These are phyloP conservation scores for Tolypocladium album DNA, from an alignment of 2,329 filamentous ascomycete species.

Conservation along the genomic window DNA sequence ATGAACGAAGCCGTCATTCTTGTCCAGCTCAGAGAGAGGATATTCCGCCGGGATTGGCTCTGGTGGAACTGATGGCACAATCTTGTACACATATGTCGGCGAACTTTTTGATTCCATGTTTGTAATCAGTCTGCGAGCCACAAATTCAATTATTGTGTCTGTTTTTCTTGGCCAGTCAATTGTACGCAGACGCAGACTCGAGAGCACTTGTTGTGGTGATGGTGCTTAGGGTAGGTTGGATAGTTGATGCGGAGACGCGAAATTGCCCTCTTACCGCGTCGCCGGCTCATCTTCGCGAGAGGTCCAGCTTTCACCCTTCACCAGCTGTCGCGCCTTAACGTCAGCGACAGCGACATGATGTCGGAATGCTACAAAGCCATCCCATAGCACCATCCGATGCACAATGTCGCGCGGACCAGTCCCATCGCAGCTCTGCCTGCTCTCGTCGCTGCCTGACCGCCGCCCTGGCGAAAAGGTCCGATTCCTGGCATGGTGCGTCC, in stretches of 20 bases:
- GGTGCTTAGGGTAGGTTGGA: background rate
- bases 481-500: slow-evolving; percentile 77
- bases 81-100: slow-evolving; percentile 46
- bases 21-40: slow-evolving; percentile 48
- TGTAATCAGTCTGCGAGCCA: background rate
- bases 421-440: slow-evolving; percentile 53
- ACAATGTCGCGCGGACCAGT: slow-evolving; percentile 48
- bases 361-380: background rate
- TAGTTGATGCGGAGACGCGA: background rate
- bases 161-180: background rate
- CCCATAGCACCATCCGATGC: background rate
- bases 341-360: background rate
- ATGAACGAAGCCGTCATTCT: slow-evolving; percentile 51
- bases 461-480: slow-evolving; percentile 67
- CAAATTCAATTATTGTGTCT: background rate
- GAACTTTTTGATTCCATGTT: slow-evolving; percentile 16
- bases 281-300: background rate
- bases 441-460: slow-evolving; percentile 45
- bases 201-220: no score
- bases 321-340: background rate
- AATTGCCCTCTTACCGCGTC: background rate
- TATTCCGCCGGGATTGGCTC: slow-evolving; percentile 41
- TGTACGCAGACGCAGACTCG: background rate
- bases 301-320: background rate
- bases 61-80: slow-evolving; percentile 41